Evolutionary conservation across 805 yeast genomes (phyloP).

Genomic region (Debaryomyces castellii): DNA sequence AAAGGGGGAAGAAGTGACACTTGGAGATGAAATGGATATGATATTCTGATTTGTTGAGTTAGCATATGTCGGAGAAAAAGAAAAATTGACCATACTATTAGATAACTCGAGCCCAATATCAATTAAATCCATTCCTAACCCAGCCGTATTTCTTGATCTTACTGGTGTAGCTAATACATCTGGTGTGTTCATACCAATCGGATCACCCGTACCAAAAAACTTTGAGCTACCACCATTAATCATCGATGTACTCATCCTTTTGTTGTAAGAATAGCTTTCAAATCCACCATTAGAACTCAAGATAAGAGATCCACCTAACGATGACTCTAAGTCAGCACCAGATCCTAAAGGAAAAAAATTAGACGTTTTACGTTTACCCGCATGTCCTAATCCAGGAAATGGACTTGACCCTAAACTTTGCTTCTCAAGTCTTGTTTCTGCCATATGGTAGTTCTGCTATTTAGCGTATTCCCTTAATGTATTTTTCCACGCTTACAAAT

Average conservation of each 20-base stretch:
- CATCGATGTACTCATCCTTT: not conserved
- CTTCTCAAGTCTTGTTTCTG: not conserved
- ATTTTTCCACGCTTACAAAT: not conserved
- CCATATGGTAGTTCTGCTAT: not conserved
- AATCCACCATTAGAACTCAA: not conserved
- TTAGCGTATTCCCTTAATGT: not conserved
- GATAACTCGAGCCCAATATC: slow-evolving; percentile 1
- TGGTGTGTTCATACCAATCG: not conserved
- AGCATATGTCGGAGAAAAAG: not conserved
- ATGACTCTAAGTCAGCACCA: not conserved
- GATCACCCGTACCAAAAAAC: not conserved
- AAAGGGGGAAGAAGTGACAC: not conserved
- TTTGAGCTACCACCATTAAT: not conserved
- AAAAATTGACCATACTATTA: not conserved
- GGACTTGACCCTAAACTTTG: not conserved
- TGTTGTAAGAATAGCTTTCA: not conserved
- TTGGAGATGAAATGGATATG: not conserved
- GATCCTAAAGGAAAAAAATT: slow-evolving; percentile 7
- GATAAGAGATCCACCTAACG: not conserved
- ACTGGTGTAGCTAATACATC: not conserved
- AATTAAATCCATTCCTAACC: not conserved
- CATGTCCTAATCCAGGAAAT: not conserved
- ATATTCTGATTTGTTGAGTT: not conserved
- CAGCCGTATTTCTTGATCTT: not conserved
- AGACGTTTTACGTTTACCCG: slow-evolving; percentile 6